Base-by-base conservation (phyloP, 2,329 filamentous ascomycete species). In the Alternaria hordeiaustralica region DNA sequence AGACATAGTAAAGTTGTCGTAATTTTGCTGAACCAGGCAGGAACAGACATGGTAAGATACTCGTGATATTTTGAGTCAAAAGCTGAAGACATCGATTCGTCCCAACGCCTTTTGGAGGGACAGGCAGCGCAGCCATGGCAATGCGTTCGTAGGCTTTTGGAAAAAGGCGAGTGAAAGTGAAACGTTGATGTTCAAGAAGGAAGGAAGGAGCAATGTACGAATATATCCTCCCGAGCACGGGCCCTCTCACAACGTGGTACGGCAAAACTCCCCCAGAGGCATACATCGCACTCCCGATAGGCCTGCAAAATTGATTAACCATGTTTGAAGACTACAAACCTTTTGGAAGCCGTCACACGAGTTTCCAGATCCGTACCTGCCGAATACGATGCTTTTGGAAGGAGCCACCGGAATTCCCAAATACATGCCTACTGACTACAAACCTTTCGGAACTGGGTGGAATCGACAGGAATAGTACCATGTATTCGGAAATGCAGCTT, bases 311-410 rank as follows among this genome's bases (percentile, higher is more conserved):
- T 0, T 0, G 0, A 1, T 3, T 18, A 41, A 41, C 15, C 36
- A 18, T 18, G n/a, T 18, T 41, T 41, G 15, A 10, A 3, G 3
- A 18, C 9, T 10, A 18, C 15, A 10, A 6, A 2, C 2, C 15
- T 6, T n/a, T 41, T 41, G 36, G 15, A 18, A 41, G 15, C 7
- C 2, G 4, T 0, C 13, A 15, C 4, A 15, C 12, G 3, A 36
- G 3, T 4, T 9, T 9, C 5, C 5, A n/a, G 3, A 10, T 0
- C 1, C 8, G 18, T 18, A 2, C 2, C 33, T 41, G 0, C n/a
- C 36, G n/a, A 6, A 18, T 18, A 18, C 36, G 36, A 41, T 5
- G n/a, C n/a, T 10, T 10, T 41, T 11, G 15, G 36, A 11, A 11
- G 8, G 15, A 41, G 5, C 36, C 36, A 41, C n/a, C 2, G n/a